Evolutionary conservation across 805 yeast species (phyloP).

Genomic region (Hanseniaspora mollemarum): DNA sequence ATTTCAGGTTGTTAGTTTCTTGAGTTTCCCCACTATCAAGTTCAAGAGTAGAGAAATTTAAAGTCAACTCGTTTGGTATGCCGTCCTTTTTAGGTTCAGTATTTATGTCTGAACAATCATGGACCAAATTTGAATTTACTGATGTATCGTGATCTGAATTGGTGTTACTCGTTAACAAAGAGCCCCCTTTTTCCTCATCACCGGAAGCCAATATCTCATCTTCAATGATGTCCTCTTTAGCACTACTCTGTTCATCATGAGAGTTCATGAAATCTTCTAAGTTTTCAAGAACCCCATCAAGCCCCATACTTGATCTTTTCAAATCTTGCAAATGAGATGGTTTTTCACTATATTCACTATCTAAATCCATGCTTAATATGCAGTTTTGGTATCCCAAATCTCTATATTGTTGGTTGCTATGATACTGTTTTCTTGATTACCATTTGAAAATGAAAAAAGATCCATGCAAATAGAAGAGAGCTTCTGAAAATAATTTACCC

Average conservation of each 20-base stretch:
- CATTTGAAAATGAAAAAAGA: too few species aligned
- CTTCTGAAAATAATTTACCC: too few species aligned
- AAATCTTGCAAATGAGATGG: neutral
- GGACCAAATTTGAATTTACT: neutral
- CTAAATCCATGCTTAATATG: neutral
- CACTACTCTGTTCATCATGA: neutral
- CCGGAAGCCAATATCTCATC: neutral
- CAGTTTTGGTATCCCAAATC: too few species aligned
- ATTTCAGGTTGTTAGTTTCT: too few species aligned
- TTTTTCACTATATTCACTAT: neutral
- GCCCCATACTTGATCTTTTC: conserved; percentile 3
- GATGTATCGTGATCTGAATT: neutral
- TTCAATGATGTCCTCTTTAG: neutral
- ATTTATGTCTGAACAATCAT: too few species aligned
- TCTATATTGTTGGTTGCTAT: too few species aligned
- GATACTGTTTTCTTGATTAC: too few species aligned
- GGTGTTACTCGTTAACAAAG: neutral
- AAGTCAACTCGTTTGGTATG: neutral
- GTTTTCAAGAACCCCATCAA: conserved; percentile 3
- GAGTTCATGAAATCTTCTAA: neutral
- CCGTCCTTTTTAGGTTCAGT: too few species aligned
- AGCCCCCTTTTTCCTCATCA: neutral
- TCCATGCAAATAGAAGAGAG: too few species aligned
- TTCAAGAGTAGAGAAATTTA: conserved; percentile 4
- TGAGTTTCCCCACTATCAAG: too few species aligned